A percentile compares a stretch with the other conserved stretches of the same genome.
Evolutionary conservation across 768 basidiomycete genomes (phyloP).

Genomic region (Suillus fuscotomentosus): DNA sequence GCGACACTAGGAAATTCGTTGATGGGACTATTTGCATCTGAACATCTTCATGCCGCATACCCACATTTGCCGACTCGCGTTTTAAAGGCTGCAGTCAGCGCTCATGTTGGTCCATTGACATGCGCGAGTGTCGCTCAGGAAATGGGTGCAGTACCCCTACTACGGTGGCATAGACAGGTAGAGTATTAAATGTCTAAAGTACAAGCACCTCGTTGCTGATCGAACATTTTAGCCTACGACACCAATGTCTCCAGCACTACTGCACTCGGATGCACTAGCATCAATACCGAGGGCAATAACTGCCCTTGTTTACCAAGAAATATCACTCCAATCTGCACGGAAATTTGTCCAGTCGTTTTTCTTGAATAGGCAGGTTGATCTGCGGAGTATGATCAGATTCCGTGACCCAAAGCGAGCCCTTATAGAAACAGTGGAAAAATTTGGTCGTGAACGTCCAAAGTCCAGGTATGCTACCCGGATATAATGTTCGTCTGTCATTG

Average conservation of each 20-base stretch:
- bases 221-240: slow-evolving; percentile 43
- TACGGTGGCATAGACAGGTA: slow-evolving; percentile 82
- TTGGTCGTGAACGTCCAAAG: slow-evolving; percentile 60
- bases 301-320: slow-evolving; percentile 85
- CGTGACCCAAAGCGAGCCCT: slow-evolving; percentile 79
- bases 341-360: slow-evolving; percentile 89
- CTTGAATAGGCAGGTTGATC: slow-evolving; percentile 80
- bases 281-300: slow-evolving; percentile 85
- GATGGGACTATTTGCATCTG: slow-evolving; percentile 86
- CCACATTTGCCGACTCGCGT: slow-evolving; percentile 92
- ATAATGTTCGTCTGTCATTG: neutral
- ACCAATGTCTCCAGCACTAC: slow-evolving; percentile 45
- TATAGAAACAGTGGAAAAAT: slow-evolving; percentile 68
- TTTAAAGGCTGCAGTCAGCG: slow-evolving; percentile 86
- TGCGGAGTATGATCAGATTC: slow-evolving; percentile 78
- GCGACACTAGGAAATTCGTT: slow-evolving; percentile 80
- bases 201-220: slow-evolving; percentile 5
- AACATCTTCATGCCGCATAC: slow-evolving; percentile 76
- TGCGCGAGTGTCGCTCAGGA: slow-evolving; percentile 85
- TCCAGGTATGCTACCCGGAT: slow-evolving; percentile 51
- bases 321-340: slow-evolving; percentile 83
- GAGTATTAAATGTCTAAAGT: neutral
- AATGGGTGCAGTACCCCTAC: slow-evolving; percentile 72
- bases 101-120: slow-evolving; percentile 84
- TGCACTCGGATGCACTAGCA: slow-evolving; percentile 86